Evolutionary conservation across 2,329 filamentous ascomycete genomes (phyloP), one percentile per base, ranked within the genome.

Genomic region (Penicillium vulpinum): DNA sequence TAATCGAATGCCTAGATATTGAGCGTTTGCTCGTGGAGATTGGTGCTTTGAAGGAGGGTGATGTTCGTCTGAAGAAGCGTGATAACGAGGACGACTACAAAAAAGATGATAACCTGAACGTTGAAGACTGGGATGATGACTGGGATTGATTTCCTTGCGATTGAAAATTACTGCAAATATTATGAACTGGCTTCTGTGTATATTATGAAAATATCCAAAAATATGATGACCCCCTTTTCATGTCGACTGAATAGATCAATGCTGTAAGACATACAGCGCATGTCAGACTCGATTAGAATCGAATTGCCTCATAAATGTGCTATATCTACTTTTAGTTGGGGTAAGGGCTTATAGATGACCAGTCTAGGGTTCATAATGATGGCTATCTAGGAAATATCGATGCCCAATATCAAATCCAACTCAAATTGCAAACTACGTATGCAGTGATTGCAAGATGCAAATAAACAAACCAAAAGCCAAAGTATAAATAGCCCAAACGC

Each of bases 21-120:
- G 92, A 97, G 72, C 85, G 87, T 64, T 73, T 97, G 39, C 78
- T 99, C 36, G 83, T 97, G 2, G 88, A 92, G 46, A 81, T 95
- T 36, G 92, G 92, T 3, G 93, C 92, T 2, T 80, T 97, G 16
- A 84, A 87, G 51, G 82, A 88, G 48, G 88, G 86, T 56, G 94
- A 99, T 72, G 83, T 90, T 75, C 86, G 94, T 53, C 80, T 97
- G 35, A 79, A 87, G 76, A 66, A 76, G 63, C 57, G 64, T 64
- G 83, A 88, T 66, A 83, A 85, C 64, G 79, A 80, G 43, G 71
- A 83, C 43, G 76, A 78, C 62, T 81, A 81, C 68, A 79, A 78
- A 50, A 80, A 82, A 66, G 81, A 81, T 65, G 81, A 80, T 65
- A 70, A 79, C 47, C 61, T 63, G 43, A 75, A 76, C 58, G 75